Conservation (phyloP, 805 yeast species). For the Ogataea kodamae region DNA sequence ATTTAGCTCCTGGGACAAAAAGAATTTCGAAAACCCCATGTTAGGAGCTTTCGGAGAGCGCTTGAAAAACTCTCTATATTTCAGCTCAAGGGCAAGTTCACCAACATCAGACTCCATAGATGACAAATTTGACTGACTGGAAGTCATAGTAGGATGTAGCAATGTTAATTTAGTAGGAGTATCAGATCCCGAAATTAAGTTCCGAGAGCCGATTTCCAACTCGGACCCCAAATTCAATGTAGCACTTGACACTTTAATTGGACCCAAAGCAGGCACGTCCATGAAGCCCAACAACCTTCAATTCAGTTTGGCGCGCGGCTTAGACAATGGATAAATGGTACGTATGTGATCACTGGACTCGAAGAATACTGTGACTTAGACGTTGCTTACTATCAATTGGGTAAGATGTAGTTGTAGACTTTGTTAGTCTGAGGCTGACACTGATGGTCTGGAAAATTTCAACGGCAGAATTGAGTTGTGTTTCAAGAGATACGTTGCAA, state of each 20-base stretch:
- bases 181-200: constrained; percentile 4
- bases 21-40: constrained; percentile 46
- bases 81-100: constrained; percentile 48
- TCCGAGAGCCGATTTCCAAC: too few relatives aligned
- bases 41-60: constrained; percentile 44
- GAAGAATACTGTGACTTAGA: too few relatives aligned
- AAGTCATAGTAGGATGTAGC: constrained; percentile 1
- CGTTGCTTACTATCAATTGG: too few relatives aligned
- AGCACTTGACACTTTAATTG: constrained; percentile 2
- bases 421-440: too few relatives aligned
- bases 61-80: constrained; percentile 48
- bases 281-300: constrained; percentile 1
- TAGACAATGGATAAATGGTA: too few relatives aligned
- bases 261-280: background rate
- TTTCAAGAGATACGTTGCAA: too few relatives aligned
- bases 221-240: too few relatives aligned
- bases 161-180: constrained; percentile 2
- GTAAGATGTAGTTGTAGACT: too few relatives aligned
- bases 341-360: too few relatives aligned
- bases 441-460: too few relatives aligned
- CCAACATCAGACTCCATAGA: constrained; percentile 35
- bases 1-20: constrained; percentile 63
- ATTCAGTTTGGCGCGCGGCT: too few relatives aligned
- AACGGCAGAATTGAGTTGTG: too few relatives aligned
- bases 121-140: background rate